Evolutionary conservation across 345 rosid genomes (phyloP).

Genomic region (Eutrema heterophyllum): DNA sequence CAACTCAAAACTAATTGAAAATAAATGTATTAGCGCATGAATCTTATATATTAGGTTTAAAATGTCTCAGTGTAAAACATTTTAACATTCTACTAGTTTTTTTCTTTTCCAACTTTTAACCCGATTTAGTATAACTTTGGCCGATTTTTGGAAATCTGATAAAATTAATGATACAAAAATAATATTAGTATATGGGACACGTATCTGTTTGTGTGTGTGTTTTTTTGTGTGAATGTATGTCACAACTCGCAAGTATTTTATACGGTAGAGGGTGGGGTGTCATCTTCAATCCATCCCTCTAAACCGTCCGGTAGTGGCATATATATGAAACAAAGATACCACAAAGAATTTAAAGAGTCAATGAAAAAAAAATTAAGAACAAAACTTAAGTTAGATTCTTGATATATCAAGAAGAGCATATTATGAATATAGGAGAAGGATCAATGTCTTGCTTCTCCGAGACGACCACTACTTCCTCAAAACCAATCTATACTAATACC

Average conservation of each 20-base stretch:
- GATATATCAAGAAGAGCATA: conserved; percentile 18
- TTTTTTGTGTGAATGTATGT: not conserved
- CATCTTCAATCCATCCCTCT: conserved; percentile 10
- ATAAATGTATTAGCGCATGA: too few species aligned
- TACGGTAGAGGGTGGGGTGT: conserved; percentile 15
- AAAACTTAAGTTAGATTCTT: conserved; percentile 4
- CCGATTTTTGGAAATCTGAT: not conserved
- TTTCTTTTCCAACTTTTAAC: not conserved
- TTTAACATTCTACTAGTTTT: not conserved
- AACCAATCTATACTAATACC: conserved; percentile 16
- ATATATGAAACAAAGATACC: conserved; percentile 8
- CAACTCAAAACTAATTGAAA: too few species aligned
- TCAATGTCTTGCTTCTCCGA: conserved; percentile 18
- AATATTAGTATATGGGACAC: not conserved
- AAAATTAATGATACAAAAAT: not conserved
- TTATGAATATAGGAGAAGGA: conserved; percentile 24
- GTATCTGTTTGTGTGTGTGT: not conserved
- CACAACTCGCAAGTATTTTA: conserved; percentile 15
- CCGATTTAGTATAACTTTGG: not conserved
- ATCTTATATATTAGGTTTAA: too few species aligned
- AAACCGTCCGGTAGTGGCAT: not conserved
- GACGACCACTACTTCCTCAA: conserved; percentile 5
- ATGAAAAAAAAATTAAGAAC: not conserved
- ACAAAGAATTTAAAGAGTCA: not conserved
- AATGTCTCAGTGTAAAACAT: too few species aligned